Percentiles rank a stretch among this genome's conserved stretches.
Evolutionary conservation across 2,329 filamentous ascomycete genomes (phyloP).

Genomic region (Penicillium sp.): DNA sequence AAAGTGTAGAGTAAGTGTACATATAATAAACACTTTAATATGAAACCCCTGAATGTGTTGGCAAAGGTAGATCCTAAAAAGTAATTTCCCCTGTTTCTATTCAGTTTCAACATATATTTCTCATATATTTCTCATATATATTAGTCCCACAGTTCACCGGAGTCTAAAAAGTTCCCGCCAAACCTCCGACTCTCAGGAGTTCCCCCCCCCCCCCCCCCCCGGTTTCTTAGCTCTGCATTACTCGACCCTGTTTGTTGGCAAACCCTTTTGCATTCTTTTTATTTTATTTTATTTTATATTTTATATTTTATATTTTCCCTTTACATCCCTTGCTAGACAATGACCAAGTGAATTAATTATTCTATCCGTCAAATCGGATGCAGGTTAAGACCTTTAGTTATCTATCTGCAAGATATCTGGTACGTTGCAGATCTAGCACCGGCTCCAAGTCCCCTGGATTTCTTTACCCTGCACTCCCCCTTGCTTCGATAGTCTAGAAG

Average conservation of each 20-base stretch:
- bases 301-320: background rate
- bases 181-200: background rate
- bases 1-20: background rate
- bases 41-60: background rate
- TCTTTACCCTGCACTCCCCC: background rate
- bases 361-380: background rate
- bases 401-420: background rate
- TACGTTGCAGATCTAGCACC: background rate
- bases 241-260: background rate
- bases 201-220: background rate
- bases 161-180: background rate
- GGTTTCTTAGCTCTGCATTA: background rate
- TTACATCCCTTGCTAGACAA: background rate
- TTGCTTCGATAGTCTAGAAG: conserved; percentile 6
- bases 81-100: background rate
- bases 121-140: background rate
- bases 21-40: background rate
- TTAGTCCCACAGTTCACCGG: background rate
- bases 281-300: background rate
- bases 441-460: background rate
- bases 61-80: background rate
- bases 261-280: background rate
- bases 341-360: background rate
- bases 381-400: background rate
- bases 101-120: background rate